These are phyloP conservation scores for Marchantia polymorpha DNA, from an alignment of 225 moss, liverwort and hornwort genomes.

Conservation along the genomic window DNA sequence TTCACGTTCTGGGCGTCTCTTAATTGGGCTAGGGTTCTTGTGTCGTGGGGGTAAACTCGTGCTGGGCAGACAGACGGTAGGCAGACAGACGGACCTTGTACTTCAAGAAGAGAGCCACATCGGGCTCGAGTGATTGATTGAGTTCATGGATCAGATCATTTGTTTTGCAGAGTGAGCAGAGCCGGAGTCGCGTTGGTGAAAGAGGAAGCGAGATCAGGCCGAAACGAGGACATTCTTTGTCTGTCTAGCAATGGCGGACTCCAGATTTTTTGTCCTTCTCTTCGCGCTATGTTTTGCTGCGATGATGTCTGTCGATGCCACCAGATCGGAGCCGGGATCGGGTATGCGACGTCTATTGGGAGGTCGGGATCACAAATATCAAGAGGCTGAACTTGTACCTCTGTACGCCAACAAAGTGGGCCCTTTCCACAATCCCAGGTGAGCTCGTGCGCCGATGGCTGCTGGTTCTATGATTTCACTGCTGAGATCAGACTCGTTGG, in stretches of 20 bases:
- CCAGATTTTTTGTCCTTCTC: constrained; percentile 18
- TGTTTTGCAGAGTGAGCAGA: neutral
- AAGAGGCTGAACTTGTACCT: constrained; percentile 66
- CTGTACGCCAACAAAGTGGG: constrained; percentile 96
- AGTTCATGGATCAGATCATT: constrained; percentile 13
- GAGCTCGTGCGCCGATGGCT: neutral
- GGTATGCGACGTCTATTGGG: constrained; percentile 48
- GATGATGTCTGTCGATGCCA: constrained; percentile 20
- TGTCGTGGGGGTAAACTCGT: neutral
- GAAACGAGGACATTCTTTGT: neutral
- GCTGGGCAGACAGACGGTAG: neutral
- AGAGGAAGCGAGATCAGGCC: neutral
- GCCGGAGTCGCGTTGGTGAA: neutral
- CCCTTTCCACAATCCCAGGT: constrained; percentile 93
- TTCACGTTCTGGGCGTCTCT: neutral
- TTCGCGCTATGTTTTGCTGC: constrained; percentile 14
- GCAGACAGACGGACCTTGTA: neutral
- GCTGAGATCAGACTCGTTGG: neutral
- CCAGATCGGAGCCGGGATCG: constrained; percentile 22
- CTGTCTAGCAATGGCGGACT: constrained; percentile 23
- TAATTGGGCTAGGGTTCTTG: constrained; percentile 1
- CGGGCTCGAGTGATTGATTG: neutral
- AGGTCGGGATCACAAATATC: constrained; percentile 63
- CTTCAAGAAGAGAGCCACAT: neutral
- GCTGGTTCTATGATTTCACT: neutral